phyloP scores from a whole-genome alignment of 2,329 filamentous ascomycete species.

The Botrytis medusae region DNA sequence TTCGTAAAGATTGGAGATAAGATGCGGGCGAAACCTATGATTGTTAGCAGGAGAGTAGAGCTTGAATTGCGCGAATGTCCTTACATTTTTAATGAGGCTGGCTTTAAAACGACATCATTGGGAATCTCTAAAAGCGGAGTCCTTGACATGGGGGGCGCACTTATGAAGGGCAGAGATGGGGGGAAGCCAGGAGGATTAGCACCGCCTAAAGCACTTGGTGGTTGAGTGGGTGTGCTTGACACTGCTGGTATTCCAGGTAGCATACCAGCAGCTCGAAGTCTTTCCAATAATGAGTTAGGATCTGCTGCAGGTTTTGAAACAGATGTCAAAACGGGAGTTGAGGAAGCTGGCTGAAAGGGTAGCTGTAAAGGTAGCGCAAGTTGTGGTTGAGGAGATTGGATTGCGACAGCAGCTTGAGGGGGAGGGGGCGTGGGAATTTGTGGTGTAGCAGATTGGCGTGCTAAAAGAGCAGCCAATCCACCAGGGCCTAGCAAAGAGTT shows the following conservation, averaged over 20 bases:
- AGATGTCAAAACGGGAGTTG: constrained; percentile 40
- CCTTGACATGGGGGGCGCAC: constrained; percentile 31
- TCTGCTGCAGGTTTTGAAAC: constrained; percentile 43
- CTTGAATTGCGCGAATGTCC: constrained; percentile 37
- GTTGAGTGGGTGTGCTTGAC: constrained; percentile 42
- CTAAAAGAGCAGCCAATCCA: constrained; percentile 55
- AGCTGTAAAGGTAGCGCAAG: constrained; percentile 41
- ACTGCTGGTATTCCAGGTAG: constrained; percentile 49
- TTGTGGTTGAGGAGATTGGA: constrained; percentile 52
- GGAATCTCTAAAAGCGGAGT: constrained; percentile 35
- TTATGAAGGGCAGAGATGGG: constrained; percentile 37
- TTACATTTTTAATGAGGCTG: constrained; percentile 72
- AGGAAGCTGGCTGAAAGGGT: constrained; percentile 35
- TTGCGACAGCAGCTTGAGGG: constrained; percentile 43
- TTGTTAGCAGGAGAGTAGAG: constrained; percentile 25
- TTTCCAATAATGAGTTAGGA: constrained; percentile 59
- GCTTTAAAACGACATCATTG: constrained; percentile 59
- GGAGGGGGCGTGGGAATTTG: constrained; percentile 49
- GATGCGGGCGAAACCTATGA: constrained; percentile 67
- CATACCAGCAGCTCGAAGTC: constrained; percentile 67
- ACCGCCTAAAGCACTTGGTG: constrained; percentile 45
- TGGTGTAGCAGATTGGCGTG: constrained; percentile 52
- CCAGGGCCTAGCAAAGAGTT: constrained; percentile 52
- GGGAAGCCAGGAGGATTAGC: constrained; percentile 43
- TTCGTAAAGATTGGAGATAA: constrained; percentile 75